Evolutionary conservation across 139 green algal genomes (phyloP).

Genomic region (Picochlorum costavermella): DNA sequence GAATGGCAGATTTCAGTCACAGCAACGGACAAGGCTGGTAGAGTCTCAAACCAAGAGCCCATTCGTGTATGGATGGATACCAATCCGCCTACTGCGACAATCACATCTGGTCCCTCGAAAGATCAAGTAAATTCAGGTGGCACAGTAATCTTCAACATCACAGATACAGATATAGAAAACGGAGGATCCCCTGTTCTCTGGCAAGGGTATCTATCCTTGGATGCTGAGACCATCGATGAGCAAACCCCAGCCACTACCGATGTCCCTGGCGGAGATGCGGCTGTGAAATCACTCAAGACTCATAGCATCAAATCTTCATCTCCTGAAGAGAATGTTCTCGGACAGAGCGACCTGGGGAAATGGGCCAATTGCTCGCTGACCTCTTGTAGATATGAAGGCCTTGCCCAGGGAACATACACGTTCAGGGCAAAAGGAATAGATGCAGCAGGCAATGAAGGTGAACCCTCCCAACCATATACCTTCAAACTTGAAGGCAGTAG

Average conservation of each 20-base stretch:
- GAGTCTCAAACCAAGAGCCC: constrained; percentile 1
- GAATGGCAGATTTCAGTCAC: constrained; percentile 21
- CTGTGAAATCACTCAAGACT: not conserved
- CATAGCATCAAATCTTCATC: not conserved
- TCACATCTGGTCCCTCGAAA: not conserved
- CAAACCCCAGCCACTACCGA: too few relatives aligned
- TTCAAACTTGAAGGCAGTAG: constrained; percentile 17
- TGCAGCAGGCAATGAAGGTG: constrained; percentile 31
- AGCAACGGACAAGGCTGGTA: constrained; percentile 19
- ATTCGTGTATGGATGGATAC: constrained; percentile 18
- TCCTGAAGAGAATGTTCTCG: constrained; percentile 3
- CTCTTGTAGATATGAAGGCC: constrained; percentile 10
- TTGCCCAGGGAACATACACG: constrained; percentile 21
- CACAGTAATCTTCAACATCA: not conserved
- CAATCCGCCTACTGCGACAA: constrained; percentile 4
- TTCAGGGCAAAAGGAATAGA: constrained; percentile 25
- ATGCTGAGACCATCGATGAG: too few relatives aligned
- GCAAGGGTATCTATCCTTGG: constrained; percentile 1
- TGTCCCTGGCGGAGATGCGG: not conserved
- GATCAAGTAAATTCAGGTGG: not conserved
- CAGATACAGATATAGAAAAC: not conserved
- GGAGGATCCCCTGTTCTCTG: not conserved
- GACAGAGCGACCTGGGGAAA: constrained; percentile 4
- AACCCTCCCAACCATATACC: constrained; percentile 3
- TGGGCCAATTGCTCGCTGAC: constrained; percentile 21